phyloP scores from a whole-genome alignment of 805 yeast species.

The Sungouiozyma ichnusensis region DNA sequence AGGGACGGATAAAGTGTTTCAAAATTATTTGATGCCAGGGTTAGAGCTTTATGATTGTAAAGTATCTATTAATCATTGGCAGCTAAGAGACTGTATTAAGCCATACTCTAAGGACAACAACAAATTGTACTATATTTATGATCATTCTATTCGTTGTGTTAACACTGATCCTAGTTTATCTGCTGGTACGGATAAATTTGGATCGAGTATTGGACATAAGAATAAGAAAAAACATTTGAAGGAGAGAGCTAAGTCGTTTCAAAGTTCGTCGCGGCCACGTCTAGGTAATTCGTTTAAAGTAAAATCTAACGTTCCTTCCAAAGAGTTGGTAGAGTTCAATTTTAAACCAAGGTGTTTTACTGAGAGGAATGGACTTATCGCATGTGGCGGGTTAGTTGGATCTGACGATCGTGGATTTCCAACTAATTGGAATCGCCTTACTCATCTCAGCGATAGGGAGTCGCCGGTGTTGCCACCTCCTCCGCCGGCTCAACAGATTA shows the following conservation, averaged over 20 bases:
- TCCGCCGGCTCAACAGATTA: conserved; percentile 19
- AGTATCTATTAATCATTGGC: conserved; percentile 53
- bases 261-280: neutral
- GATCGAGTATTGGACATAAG: neutral
- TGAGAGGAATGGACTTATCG: conserved; percentile 41
- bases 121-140: conserved; percentile 48
- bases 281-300: conserved; percentile 1
- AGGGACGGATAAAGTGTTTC: conserved; percentile 24
- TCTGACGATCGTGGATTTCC: conserved; percentile 28
- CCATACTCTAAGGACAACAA: conserved; percentile 34
- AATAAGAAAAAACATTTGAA: neutral
- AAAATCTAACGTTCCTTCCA: conserved; percentile 15
- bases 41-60: conserved; percentile 24
- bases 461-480: conserved; percentile 1
- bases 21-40: conserved; percentile 26
- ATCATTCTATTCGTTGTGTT: conserved; percentile 40
- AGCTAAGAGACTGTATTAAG: conserved; percentile 62
- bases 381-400: conserved; percentile 44
- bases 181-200: neutral
- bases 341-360: conserved; percentile 65
- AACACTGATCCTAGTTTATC: conserved; percentile 26
- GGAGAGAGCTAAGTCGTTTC: neutral
- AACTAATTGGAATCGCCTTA: conserved; percentile 18
- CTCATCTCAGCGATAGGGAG: conserved; percentile 9
- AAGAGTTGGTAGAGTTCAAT: conserved; percentile 39